Conservation (phyloP, 306 rosid species). For the Abrus pulchellus region DNA sequence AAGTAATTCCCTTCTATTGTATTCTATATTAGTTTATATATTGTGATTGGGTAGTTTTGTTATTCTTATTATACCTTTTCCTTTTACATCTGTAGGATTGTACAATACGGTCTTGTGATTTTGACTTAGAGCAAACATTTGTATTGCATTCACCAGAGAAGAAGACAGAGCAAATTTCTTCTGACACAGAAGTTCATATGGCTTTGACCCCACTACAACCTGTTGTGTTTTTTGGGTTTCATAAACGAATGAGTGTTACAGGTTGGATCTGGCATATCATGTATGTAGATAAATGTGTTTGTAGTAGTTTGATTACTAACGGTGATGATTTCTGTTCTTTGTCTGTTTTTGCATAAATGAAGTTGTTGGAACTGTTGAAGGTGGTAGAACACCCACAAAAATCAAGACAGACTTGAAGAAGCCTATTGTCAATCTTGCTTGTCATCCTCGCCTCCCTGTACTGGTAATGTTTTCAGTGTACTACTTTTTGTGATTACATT, state of each 20-base stretch:
- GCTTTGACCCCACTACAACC: constrained; percentile 98
- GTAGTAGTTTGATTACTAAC: constrained; percentile 33
- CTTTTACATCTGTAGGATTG: constrained; percentile 75
- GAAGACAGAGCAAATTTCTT: constrained; percentile 82
- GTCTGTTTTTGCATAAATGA: constrained; percentile 56
- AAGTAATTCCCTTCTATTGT: constrained; percentile 14
- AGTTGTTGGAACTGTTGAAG: constrained; percentile 99
- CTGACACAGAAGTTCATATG: constrained; percentile 94
- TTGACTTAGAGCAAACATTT: constrained; percentile 95
- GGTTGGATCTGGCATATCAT: constrained; percentile 58
- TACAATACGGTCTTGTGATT: constrained; percentile 96
- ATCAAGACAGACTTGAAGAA: constrained; percentile 95
- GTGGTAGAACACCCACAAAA: constrained; percentile 90
- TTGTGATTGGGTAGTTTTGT: constrained; percentile 42
- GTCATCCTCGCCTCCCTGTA: constrained; percentile 97
- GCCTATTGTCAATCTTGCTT: constrained; percentile 92
- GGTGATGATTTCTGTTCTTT: constrained; percentile 30
- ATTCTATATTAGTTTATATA: constrained; percentile 32
- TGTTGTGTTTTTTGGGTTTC: constrained; percentile 92
- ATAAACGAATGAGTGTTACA: constrained; percentile 92
- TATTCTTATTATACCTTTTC: constrained; percentile 33
- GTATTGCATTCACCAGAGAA: constrained; percentile 96
- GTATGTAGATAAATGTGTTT: constrained; percentile 10
- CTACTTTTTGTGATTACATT: constrained; percentile 31
- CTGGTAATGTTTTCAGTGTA: constrained; percentile 62